Evolutionary conservation across 345 rosid genomes (phyloP).

Genomic region (Camelina laxa): DNA sequence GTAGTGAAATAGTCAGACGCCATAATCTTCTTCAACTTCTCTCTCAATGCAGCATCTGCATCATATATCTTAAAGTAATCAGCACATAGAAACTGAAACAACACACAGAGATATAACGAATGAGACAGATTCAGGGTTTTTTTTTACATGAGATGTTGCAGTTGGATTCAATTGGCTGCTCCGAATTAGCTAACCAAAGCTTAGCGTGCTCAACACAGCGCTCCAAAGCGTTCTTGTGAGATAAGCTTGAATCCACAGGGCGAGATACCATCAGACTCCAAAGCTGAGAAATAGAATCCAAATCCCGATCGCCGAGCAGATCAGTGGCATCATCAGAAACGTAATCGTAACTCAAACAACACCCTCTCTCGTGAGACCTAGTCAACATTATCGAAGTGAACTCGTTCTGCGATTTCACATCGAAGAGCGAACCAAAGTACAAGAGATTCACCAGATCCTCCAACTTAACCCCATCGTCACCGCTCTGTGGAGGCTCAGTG

Average conservation of each 20-base stretch:
- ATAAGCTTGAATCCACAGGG: conserved; percentile 71
- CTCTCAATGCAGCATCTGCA: conserved; percentile 76
- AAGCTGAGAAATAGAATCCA: conserved; percentile 73
- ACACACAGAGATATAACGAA: neutral
- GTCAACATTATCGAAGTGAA: conserved; percentile 78
- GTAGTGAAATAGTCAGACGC: conserved; percentile 80
- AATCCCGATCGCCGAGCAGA: conserved; percentile 79
- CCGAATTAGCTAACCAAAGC: conserved; percentile 75
- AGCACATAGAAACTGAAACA: neutral
- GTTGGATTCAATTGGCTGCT: conserved; percentile 60
- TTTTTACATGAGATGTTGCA: conserved; percentile 63
- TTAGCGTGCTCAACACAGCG: conserved; percentile 75
- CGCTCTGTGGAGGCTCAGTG: conserved; percentile 16
- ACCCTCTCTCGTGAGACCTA: conserved; percentile 84
- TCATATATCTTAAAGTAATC: neutral
- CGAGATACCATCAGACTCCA: conserved; percentile 73
- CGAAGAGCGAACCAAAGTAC: conserved; percentile 82
- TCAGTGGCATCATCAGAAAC: conserved; percentile 95
- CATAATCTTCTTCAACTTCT: conserved; percentile 84
- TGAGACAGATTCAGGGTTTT: neutral
- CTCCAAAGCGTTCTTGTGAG: conserved; percentile 83
- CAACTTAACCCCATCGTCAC: conserved; percentile 23
- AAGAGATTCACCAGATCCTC: conserved; percentile 79
- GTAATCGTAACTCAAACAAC: conserved; percentile 87
- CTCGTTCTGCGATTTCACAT: conserved; percentile 81